Conservation (phyloP, 139 green algal species). For the Asterochloris sp. region DNA sequence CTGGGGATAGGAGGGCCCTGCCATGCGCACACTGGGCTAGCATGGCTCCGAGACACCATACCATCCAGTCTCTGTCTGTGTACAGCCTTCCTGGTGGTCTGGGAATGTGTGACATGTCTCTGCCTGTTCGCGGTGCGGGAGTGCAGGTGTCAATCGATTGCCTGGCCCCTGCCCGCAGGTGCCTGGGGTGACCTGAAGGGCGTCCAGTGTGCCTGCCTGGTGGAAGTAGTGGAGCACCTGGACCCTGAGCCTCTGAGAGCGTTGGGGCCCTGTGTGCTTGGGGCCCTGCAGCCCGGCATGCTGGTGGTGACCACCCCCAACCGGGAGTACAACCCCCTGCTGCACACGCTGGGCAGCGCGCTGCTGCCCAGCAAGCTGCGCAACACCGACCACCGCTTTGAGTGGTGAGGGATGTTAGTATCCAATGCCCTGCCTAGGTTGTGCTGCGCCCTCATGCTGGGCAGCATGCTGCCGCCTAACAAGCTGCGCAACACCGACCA, state of each 20-base stretch:
- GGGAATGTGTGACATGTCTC: too few species aligned
- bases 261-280: conserved; percentile 42
- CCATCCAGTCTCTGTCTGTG: too few species aligned
- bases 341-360: conserved; percentile 10
- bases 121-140: not conserved
- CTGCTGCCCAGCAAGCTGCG: conserved; percentile 31
- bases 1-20: too few species aligned
- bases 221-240: conserved; percentile 71
- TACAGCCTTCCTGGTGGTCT: too few species aligned
- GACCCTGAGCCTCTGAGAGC: conserved; percentile 43
- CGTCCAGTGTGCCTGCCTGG: conserved; percentile 38
- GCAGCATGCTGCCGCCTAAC: conserved; percentile 5
- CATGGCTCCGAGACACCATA: too few species aligned
- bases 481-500: conserved; percentile 51
- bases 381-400: conserved; percentile 64
- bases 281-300: conserved; percentile 37
- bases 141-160: too few species aligned
- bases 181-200: conserved; percentile 34
- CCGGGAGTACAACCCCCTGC: conserved; percentile 59
- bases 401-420: conserved; percentile 33
- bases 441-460: not conserved
- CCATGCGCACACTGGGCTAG: too few species aligned
- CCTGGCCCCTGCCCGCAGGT: not conserved
- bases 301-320: conserved; percentile 67
- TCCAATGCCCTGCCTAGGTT: not conserved